Percentiles rank a stretch among this genome's conserved stretches.
Evolutionary conservation across 257 asterid genomes (phyloP).

Genomic region (Anisodus acutangulus): DNA sequence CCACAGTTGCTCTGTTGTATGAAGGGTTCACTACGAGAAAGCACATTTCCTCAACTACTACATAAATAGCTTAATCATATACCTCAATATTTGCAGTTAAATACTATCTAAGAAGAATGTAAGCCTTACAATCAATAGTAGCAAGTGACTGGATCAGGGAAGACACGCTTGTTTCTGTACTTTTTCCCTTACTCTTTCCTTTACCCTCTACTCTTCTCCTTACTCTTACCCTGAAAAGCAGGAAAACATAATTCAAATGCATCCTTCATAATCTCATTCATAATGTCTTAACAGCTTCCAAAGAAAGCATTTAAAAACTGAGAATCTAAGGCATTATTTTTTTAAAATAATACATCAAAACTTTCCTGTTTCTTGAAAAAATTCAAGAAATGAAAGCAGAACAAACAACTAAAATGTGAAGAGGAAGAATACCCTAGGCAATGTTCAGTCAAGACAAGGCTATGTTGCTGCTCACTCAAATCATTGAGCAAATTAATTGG

Average conservation of each 20-base stretch:
- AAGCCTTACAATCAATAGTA: slow-evolving; percentile 60
- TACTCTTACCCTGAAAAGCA: slow-evolving; percentile 46
- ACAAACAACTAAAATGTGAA: neutral
- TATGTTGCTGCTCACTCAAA: neutral
- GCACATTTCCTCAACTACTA: neutral
- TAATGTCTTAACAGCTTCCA: neutral
- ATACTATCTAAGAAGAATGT: slow-evolving; percentile 1
- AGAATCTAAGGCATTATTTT: neutral
- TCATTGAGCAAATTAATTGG: neutral
- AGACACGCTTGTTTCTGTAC: slow-evolving; percentile 41
- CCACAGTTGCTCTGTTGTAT: slow-evolving; percentile 59
- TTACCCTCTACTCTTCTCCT: slow-evolving; percentile 21
- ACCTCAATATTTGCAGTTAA: slow-evolving; percentile 28
- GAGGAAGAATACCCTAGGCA: neutral
- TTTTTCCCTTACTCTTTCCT: slow-evolving; percentile 48
- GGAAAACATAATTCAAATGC: slow-evolving; percentile 26
- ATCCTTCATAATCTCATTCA: neutral
- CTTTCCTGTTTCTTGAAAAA: neutral
- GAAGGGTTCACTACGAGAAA: slow-evolving; percentile 60
- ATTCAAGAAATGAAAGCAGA: neutral
- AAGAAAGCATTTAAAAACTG: neutral
- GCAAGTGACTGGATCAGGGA: slow-evolving; percentile 71
- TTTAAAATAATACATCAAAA: neutral
- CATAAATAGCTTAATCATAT: slow-evolving; percentile 15
- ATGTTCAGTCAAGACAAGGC: neutral